Base-by-base conservation (phyloP, 2,329 filamentous ascomycete species). In the Pseudopithomyces maydicus region DNA sequence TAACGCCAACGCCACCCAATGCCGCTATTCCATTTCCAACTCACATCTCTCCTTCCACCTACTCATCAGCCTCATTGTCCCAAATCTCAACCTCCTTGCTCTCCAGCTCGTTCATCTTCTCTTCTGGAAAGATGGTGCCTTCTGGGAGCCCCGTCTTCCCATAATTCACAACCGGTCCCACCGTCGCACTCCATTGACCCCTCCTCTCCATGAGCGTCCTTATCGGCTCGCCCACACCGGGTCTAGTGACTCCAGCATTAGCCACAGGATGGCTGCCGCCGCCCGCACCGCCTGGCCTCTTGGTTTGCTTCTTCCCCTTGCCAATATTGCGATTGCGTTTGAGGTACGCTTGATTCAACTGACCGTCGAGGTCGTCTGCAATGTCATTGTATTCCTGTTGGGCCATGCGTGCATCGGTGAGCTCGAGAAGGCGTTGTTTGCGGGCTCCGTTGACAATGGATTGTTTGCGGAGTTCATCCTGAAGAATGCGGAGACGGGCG, bases 341-440 rank as follows among this genome's bases (percentile, higher is more conserved):
- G 43, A 96, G 87, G 72, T 98, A 99, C 3, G 95, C 94, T 50
- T 91, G 89, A 72, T 98, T 93, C 41, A 98, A 92, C 74, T 98
- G 95, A 41, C 88, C 88, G 80, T 99, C 95, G 20, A 99, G 87
- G 74, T 99, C 95, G 73, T 99, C 95, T 49, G 96, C 89, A 67
- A 99, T 99, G 54, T 92, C 97, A 74, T 89, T 90, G 80, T 97
- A 99, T 74, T 99, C 95, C 73, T 99, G 95, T 78, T 95, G 89
- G 0, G 95, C 95, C 86, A 99, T 94, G 63, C 92, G 88, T 74
- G 97, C 93, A 67, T 92, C 90, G 7, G 95, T 91, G 26, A 97
- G 84, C 36, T 97, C 93, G 1, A 91, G 87, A 11, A 99, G 82
- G 2, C 93, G 87, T 6, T 91, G 84, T 77, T 98, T 98, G 61